Evolutionary conservation across 2,329 filamentous ascomycete species (phyloP), one percentile per base, ranked within the genome.

Genomic region (Dactylellina parvicollis): DNA sequence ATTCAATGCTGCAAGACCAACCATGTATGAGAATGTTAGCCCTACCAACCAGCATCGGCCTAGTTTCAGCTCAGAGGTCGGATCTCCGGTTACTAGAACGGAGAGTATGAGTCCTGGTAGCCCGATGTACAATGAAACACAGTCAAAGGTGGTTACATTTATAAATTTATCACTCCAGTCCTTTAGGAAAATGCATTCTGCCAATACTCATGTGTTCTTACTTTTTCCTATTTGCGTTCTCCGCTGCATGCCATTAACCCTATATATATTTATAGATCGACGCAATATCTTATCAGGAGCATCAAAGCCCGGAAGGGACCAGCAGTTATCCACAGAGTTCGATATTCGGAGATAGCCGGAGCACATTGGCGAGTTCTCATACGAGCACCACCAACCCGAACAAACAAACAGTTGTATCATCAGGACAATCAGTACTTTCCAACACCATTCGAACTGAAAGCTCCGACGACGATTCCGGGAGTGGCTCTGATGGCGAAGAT

Each of bases 381-480:
- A n/a, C n/a, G n/a, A n/a, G n/a, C n/a, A n/a, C n/a, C n/a, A n/a
- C n/a, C n/a, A n/a, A n/a, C n/a, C n/a, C n/a, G n/a, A n/a, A n/a
- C n/a, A n/a, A n/a, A n/a, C n/a, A n/a, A n/a, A n/a, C n/a, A n/a
- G n/a, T n/a, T n/a, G n/a, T n/a, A n/a, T n/a, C n/a, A n/a, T n/a
- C n/a, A n/a, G n/a, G n/a, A n/a, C n/a, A n/a, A n/a, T n/a, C n/a
- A n/a, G n/a, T n/a, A n/a, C n/a, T n/a, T n/a, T n/a, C n/a, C 30
- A 5, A 5, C 30, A 32, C 5, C 12, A 12, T 12, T 46, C 42
- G 20, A 2, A n/a, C 12, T 22, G 2, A 22, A 5, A 32, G 20
- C 10, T 36, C 47, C 26, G 47, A 52, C 12, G 46, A 49, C 18
- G 47, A 52, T 34, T 52, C 26, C n/a, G 36, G n/a, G 4, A 40